A percentile compares a stretch with the other conserved stretches of the same genome.
phyloP scores from a whole-genome alignment of 2,329 filamentous ascomycete genomes.

The Aureobasidium sp. region DNA sequence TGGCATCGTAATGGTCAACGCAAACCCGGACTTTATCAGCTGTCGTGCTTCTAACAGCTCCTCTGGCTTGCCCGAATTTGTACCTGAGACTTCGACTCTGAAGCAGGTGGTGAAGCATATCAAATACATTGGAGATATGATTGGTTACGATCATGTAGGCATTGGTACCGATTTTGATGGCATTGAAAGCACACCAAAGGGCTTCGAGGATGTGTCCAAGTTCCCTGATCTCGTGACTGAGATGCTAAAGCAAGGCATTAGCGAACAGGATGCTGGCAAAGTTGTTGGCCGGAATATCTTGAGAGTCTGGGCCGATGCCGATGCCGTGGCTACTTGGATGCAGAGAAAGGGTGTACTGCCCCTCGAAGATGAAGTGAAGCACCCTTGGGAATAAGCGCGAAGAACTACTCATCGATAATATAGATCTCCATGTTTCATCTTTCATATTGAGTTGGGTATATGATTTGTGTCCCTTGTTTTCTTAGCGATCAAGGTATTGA shows the following conservation, averaged over 20 bases:
- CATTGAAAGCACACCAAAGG: constrained; percentile 56
- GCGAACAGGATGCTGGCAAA: constrained; percentile 63
- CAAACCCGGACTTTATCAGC: constrained; percentile 72
- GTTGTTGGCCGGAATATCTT: constrained; percentile 73
- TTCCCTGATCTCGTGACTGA: constrained; percentile 72
- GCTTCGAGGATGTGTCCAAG: constrained; percentile 77
- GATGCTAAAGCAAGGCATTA: constrained; percentile 64
- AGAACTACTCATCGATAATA: neutral
- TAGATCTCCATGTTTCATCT: neutral
- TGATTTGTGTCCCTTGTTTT: neutral
- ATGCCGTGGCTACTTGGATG: constrained; percentile 59
- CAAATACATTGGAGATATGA: constrained; percentile 67
- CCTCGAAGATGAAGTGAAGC: constrained; percentile 33
- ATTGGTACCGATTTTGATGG: constrained; percentile 87
- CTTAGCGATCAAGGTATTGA: neutral
- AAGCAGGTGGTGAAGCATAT: constrained; percentile 74
- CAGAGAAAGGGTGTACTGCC: constrained; percentile 40
- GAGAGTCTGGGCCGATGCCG: constrained; percentile 74
- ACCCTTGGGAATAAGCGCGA: neutral
- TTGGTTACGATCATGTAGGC: constrained; percentile 83
- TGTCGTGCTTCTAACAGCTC: constrained; percentile 52
- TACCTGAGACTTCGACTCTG: constrained; percentile 62
- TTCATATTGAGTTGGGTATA: neutral
- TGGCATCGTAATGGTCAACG: constrained; percentile 87
- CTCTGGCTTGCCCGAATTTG: constrained; percentile 56